A percentile compares a stretch with the other conserved stretches of the same genome.
Conservation (phyloP, 2,329 filamentous ascomycete species). For the Cladosporium sp. region DNA sequence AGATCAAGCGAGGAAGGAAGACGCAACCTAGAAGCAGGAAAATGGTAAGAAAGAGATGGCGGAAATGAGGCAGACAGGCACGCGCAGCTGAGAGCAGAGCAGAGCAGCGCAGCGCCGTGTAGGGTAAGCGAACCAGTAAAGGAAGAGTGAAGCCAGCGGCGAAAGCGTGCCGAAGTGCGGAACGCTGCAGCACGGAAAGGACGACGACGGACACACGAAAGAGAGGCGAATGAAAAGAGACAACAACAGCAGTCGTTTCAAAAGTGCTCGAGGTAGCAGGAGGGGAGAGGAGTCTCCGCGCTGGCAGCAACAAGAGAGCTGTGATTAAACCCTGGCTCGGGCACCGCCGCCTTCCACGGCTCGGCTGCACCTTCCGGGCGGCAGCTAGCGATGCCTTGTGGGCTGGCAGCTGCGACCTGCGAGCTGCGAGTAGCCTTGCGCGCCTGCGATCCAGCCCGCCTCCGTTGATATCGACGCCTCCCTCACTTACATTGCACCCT, state of each 20-base stretch:
- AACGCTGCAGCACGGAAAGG: slow-evolving; percentile 4
- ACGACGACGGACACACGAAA: background rate
- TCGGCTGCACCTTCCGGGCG: background rate
- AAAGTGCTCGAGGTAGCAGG: background rate
- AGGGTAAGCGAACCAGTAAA: slow-evolving; percentile 11
- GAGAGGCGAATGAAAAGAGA: slow-evolving; percentile 10
- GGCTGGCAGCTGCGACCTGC: background rate
- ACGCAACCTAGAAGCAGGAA: background rate
- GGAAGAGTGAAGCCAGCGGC: background rate
- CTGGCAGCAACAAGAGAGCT: background rate
- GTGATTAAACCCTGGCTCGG: slow-evolving; percentile 4
- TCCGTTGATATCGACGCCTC: background rate
- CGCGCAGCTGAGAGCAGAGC: background rate
- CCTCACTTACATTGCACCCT: background rate
- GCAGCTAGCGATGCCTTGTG: background rate
- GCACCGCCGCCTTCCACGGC: background rate
- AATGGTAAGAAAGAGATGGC: background rate
- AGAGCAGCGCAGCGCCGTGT: background rate
- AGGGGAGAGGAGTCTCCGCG: background rate
- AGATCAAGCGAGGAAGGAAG: background rate
- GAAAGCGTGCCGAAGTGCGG: background rate
- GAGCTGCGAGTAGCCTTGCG: too few relatives aligned
- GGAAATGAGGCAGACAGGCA: background rate
- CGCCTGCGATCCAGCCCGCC: background rate
- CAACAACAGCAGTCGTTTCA: slow-evolving; percentile 1